phyloP scores from a whole-genome alignment of 73 alveolate species.

The Paramecium biaurelia region DNA sequence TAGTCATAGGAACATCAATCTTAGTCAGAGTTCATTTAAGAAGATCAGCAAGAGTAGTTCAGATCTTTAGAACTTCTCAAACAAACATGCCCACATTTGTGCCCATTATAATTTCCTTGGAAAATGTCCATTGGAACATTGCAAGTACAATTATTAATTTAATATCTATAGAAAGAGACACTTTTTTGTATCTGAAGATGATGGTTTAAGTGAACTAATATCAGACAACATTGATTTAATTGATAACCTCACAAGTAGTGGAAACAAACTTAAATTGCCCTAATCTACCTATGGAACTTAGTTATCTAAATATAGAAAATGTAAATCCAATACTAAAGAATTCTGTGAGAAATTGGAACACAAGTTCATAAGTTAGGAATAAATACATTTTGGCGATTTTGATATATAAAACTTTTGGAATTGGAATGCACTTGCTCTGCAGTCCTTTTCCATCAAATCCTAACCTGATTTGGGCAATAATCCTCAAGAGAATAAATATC shows the following conservation, averaged over 20 bases:
- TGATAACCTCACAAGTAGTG: neutral
- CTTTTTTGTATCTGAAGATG: neutral
- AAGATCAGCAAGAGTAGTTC: neutral
- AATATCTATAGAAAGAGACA: neutral
- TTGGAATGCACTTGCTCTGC: neutral
- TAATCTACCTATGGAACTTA: neutral
- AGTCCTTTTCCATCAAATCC: neutral
- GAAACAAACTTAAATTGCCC: slow-evolving; percentile 19
- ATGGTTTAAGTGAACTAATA: slow-evolving; percentile 30
- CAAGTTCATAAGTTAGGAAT: neutral
- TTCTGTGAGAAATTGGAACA: neutral
- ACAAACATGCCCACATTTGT: slow-evolving; percentile 1
- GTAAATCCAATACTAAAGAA: neutral
- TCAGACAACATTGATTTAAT: neutral
- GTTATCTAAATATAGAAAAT: slow-evolving; percentile 3
- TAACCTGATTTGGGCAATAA: neutral
- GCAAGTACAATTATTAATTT: neutral
- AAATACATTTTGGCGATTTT: neutral
- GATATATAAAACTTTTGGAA: neutral
- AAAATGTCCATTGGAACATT: neutral
- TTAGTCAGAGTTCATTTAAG: slow-evolving; percentile 24
- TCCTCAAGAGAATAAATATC: neutral
- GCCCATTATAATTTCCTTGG: slow-evolving; percentile 17
- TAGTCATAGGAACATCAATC: neutral
- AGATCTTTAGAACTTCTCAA: neutral